Percentiles rank a stretch among this genome's conserved stretches.
phyloP scores from a whole-genome alignment of 768 basidiomycete species.

The Coprinellus aureogranulatus region DNA sequence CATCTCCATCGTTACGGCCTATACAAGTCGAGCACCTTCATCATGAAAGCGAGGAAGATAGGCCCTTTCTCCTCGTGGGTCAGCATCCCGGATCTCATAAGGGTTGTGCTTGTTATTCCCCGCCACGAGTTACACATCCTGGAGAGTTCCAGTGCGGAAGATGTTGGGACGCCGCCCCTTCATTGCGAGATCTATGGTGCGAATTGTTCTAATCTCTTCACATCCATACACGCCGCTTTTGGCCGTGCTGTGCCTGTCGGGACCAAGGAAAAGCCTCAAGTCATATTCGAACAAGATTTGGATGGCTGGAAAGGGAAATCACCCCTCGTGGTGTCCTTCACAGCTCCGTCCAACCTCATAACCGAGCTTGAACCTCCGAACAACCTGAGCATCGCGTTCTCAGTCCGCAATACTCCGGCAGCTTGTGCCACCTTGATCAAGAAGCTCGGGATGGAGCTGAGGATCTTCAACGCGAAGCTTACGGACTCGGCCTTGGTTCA shows the following conservation, averaged over 20 bases:
- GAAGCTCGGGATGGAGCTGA: constrained; percentile 25
- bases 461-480: constrained; percentile 26
- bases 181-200: constrained; percentile 30
- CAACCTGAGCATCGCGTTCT: constrained; percentile 23
- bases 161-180: constrained; percentile 32
- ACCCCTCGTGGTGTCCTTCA: constrained; percentile 35
- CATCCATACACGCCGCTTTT: constrained; percentile 31
- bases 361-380: constrained; percentile 14
- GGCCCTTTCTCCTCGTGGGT: constrained; percentile 27
- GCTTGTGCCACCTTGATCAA: constrained; percentile 10
- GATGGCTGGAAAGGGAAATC: constrained; percentile 32
- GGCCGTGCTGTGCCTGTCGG: constrained; percentile 22
- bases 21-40: constrained; percentile 10
- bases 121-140: constrained; percentile 26
- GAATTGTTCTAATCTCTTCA: constrained; percentile 28
- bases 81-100: constrained; percentile 29
- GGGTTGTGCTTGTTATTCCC: constrained; percentile 34
- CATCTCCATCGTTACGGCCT: constrained; percentile 43
- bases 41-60: not conserved
- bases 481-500: constrained; percentile 28
- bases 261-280: constrained; percentile 4
- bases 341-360: constrained; percentile 31
- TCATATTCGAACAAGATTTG: constrained; percentile 29
- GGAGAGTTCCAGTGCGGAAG: constrained; percentile 16
- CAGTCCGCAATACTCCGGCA: constrained; percentile 23